These are phyloP conservation scores for Vanilla planifolia DNA, from an alignment of 106 monocot species.

Conservation along the genomic window DNA sequence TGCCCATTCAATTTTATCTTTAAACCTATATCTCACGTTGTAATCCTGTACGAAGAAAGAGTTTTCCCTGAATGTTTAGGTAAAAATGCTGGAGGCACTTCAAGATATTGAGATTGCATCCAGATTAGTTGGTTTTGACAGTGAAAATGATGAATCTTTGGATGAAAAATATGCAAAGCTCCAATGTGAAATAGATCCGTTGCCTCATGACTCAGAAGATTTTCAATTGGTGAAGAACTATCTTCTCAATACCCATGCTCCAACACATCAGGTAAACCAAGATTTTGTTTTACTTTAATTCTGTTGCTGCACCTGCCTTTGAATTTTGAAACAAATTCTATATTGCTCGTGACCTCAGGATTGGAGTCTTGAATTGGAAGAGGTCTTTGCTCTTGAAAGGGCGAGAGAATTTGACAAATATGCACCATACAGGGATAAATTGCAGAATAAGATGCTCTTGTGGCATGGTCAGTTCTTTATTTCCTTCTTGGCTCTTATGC, in stretches of 20 bases:
- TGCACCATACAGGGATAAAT: constrained; percentile 54
- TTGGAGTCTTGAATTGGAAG: constrained; percentile 88
- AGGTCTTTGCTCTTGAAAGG: constrained; percentile 83
- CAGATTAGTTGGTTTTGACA: constrained; percentile 83
- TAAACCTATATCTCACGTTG: no score
- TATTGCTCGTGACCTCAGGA: constrained; percentile 35
- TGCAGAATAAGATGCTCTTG: constrained; percentile 92
- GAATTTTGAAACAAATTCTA: not conserved
- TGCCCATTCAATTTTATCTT: no score
- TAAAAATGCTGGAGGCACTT: constrained; percentile 95
- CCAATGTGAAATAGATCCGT: constrained; percentile 57
- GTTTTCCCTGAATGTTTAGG: constrained; percentile 27
- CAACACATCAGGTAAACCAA: constrained; percentile 77
- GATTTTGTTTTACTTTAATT: not conserved
- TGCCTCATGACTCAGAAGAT: constrained; percentile 85
- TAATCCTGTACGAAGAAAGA: no score
- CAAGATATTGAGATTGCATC: constrained; percentile 99
- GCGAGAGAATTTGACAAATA: constrained; percentile 83
- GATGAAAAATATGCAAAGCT: constrained; percentile 93
- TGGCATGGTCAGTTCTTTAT: constrained; percentile 84
- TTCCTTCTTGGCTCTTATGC: not conserved
- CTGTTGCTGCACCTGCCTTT: not conserved
- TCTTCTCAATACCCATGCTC: constrained; percentile 93
- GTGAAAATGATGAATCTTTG: constrained; percentile 68
- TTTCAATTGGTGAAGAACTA: constrained; percentile 73